These are phyloP conservation scores for Chimonanthus salicifolius DNA, from an alignment of 164 flowering plant genomes.

Conservation along the genomic window DNA sequence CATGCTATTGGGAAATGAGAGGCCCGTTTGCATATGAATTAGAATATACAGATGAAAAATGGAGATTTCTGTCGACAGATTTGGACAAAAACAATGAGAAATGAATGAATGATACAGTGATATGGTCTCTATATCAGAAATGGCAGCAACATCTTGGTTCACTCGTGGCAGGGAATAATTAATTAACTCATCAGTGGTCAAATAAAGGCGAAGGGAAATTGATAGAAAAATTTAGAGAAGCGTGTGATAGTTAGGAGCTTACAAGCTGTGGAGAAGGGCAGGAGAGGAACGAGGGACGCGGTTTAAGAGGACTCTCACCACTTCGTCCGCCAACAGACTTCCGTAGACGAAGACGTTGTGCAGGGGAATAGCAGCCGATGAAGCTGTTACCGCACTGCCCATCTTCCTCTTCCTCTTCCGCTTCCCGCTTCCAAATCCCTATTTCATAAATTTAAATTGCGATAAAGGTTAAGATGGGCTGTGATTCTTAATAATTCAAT, in stretches of 20 bases:
- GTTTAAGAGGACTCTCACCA: slow-evolving; percentile 57
- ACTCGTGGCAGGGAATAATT: no score
- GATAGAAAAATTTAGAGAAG: not conserved
- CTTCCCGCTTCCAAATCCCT: not conserved
- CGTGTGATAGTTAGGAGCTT: slow-evolving; percentile 33
- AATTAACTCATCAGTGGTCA: not conserved
- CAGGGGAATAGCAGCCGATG: slow-evolving; percentile 2
- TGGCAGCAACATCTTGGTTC: not conserved
- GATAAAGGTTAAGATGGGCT: no score
- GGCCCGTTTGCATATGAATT: no score
- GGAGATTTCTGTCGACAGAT: no score
- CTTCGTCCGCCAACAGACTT: slow-evolving; percentile 72
- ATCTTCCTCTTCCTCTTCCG: not conserved
- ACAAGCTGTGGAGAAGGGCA: slow-evolving; percentile 59
- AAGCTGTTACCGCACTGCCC: not conserved
- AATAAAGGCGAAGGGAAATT: not conserved
- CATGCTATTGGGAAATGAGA: no score
- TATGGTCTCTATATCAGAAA: not conserved
- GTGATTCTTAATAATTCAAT: no score
- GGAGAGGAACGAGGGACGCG: slow-evolving; percentile 65
- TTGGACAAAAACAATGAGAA: no score
- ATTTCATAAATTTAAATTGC: no score
- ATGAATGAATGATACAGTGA: not conserved
- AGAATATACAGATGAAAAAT: no score
- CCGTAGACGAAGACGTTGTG: slow-evolving; percentile 90